Percentiles rank a stretch among this genome's conserved stretches.
phyloP scores from a whole-genome alignment of 1,284 basidiomycete genomes.

The Cutaneotrichosporon dermatis region DNA sequence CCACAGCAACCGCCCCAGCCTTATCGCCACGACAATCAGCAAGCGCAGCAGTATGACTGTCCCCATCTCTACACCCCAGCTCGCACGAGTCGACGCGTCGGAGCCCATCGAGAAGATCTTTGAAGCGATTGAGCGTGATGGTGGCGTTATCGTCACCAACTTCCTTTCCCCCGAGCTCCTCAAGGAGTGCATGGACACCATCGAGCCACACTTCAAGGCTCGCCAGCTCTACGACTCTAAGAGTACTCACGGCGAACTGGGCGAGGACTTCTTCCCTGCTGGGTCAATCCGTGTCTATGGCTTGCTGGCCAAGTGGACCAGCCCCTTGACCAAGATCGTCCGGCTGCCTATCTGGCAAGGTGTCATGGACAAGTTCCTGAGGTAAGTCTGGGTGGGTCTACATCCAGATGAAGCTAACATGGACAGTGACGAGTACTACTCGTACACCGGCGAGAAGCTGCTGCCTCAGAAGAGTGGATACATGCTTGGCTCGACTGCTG shows the following conservation, averaged over 20 bases:
- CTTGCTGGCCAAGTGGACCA: not conserved
- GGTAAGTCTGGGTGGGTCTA: not conserved
- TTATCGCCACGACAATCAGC: not conserved
- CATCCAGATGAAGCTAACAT: too few relatives aligned
- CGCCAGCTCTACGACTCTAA: not conserved
- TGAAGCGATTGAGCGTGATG: not conserved
- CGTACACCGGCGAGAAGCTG: not conserved
- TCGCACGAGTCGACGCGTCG: not conserved
- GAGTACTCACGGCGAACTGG: not conserved
- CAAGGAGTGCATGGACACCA: not conserved
- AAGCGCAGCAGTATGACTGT: not conserved
- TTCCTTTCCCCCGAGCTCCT: not conserved
- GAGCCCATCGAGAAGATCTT: not conserved
- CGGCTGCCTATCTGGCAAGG: not conserved
- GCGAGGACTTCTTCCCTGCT: not conserved
- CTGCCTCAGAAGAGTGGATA: not conserved
- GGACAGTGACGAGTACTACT: not conserved
- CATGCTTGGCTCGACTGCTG: not conserved
- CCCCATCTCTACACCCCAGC: not conserved
- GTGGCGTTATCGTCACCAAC: not conserved
- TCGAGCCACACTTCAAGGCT: not conserved
- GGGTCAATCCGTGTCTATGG: not conserved
- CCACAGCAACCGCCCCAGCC: not conserved
- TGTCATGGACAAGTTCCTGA: not conserved
- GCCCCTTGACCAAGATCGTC: not conserved